Evolutionary conservation across 495 filamentous ascomycete genomes (phyloP), one percentile per base, ranked within the genome.

Genomic region (Penicillium ucsense): DNA sequence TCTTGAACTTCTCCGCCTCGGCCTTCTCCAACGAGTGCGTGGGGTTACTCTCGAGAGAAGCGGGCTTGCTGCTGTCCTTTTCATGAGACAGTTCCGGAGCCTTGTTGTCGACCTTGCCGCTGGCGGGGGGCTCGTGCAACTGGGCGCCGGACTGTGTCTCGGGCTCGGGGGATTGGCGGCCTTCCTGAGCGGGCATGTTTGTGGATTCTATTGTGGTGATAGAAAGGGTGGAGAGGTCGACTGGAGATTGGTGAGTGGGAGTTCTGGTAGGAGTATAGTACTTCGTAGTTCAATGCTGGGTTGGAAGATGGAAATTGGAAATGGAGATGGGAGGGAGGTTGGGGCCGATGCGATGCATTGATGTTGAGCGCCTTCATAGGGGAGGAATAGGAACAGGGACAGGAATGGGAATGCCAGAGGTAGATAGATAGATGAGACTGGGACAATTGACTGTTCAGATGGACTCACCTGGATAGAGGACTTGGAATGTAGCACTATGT

Each of bases 161-260:
- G 6, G 86, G 88, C 11, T 80, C 68, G 9, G 91, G 91, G 7
- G 91, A 97, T 62, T 95, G 81, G 55, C 82, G 84, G 64, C 88
- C 86, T 57, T 73, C 56, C 64, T 75, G 61, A 37, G 66, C 54
- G 37, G 67, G 66, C 67, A 71, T 70, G 32, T 47, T 68, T 20
- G 20, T 20, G 20, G 20, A 20, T 20, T 20, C 20, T 20, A 2
- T 20, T 20, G 20, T 20, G 20, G 20, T 20, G 20, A 20, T 20
- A 20, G 2, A 20, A 20, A 20, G 20, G 20, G 20, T 20, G 20
- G 20, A 20, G 20, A 20, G 20, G 1, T 20, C 20, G 20, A 20
- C 20, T 20, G 20, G 20, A 20, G 20, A 20, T 20, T 20, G 20
- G 20, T 20, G 20, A 20, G 20, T 20, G 20, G 20, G 20, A 20